phyloP scores from a whole-genome alignment of 2,329 filamentous ascomycete genomes.

The Ceratocystis cubensis region DNA sequence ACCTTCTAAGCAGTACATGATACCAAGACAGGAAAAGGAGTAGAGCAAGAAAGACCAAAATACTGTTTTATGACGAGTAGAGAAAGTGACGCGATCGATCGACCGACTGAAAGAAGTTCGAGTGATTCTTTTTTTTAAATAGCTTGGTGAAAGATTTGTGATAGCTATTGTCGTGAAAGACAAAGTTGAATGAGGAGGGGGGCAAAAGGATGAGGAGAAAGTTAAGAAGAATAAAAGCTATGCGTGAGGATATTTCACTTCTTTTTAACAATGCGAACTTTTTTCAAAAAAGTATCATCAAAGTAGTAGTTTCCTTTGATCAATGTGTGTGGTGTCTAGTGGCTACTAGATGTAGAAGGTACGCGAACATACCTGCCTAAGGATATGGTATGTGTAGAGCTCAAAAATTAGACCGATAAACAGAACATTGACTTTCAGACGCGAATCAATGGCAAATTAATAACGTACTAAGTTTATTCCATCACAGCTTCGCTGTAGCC shows the following conservation, averaged over 20 bases:
- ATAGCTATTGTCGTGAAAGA: not conserved
- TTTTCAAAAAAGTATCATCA: not conserved
- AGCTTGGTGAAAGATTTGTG: not conserved
- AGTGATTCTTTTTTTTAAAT: not conserved
- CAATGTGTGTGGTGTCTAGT: not conserved
- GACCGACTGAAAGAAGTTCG: not conserved
- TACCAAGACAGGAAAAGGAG: not conserved
- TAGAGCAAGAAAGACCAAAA: not conserved
- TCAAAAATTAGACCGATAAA: too few species aligned
- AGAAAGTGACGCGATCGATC: not conserved
- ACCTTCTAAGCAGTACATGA: not conserved
- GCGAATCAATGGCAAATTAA: too few species aligned
- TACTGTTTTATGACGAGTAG: not conserved
- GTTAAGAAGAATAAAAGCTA: not conserved
- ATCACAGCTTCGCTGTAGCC: constrained; percentile 34
- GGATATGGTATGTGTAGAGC: too few species aligned
- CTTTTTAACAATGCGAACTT: not conserved
- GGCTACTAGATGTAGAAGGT: not conserved
- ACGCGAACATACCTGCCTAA: too few species aligned
- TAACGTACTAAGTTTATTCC: not conserved
- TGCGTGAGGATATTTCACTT: not conserved
- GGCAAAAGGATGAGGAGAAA: not conserved
- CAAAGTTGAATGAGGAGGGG: not conserved
- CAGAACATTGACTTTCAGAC: too few species aligned
- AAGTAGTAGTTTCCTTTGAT: not conserved